Percentiles rank a stretch among this genome's conserved stretches.
These are phyloP conservation scores for Buxus sempervirens DNA, from an alignment of 164 flowering plant genomes.

Conservation along the genomic window DNA sequence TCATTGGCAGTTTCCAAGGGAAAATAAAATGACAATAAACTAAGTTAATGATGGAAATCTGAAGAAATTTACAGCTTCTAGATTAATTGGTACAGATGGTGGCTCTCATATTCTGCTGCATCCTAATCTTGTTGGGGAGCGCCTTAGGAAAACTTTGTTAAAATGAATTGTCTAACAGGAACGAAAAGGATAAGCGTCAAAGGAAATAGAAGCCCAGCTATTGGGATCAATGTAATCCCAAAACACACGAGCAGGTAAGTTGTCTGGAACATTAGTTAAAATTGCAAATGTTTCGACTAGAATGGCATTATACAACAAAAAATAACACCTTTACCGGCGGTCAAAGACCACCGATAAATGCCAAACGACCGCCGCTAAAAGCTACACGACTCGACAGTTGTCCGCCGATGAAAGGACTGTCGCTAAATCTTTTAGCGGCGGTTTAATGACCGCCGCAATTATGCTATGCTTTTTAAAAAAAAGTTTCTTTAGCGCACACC, in stretches of 20 bases:
- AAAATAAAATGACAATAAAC: background rate
- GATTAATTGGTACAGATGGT: conserved; percentile 31
- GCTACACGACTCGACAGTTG: no score
- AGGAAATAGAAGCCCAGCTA: conserved; percentile 46
- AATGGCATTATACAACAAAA: no score
- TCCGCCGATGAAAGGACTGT: no score
- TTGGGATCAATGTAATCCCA: conserved; percentile 43
- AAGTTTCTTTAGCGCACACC: no score
- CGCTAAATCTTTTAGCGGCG: no score
- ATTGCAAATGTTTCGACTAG: conserved; percentile 39
- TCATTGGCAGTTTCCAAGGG: background rate
- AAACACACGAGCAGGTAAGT: conserved; percentile 35
- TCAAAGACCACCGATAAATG: no score
- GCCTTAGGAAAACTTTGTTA: conserved; percentile 45
- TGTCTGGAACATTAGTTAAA: conserved; percentile 41
- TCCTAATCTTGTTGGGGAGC: conserved; percentile 44
- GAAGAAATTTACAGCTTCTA: conserved; percentile 16
- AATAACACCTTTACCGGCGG: no score
- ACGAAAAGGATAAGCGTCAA: conserved; percentile 41
- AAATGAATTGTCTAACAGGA: conserved; percentile 42
- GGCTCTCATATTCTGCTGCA: conserved; percentile 46
- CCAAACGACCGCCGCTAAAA: no score
- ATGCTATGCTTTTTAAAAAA: no score
- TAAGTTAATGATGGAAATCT: background rate
- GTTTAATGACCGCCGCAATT: no score